Evolutionary conservation across 257 asterid genomes (phyloP).

Genomic region (Eustoma russellianum): DNA sequence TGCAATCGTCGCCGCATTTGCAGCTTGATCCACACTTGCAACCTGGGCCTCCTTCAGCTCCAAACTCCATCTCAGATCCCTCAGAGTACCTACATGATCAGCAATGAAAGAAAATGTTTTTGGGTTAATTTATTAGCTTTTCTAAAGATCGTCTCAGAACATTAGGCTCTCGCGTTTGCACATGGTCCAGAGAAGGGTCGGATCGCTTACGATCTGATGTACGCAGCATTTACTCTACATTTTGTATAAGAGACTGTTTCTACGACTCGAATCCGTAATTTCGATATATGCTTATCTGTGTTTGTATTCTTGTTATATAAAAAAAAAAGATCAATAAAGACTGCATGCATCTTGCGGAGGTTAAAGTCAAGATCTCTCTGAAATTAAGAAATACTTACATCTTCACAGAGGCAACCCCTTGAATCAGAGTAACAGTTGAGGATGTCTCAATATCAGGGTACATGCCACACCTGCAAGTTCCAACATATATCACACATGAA

Average conservation of each 20-base stretch:
- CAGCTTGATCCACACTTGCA: conserved; percentile 28
- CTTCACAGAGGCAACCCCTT: conserved; percentile 20
- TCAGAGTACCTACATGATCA: conserved; percentile 8
- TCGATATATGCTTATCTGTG: too few relatives aligned
- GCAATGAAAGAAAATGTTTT: too few relatives aligned
- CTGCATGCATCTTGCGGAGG: too few relatives aligned
- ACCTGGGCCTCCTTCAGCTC: conserved; percentile 24
- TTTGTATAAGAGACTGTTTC: too few relatives aligned
- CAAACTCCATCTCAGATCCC: conserved; percentile 16
- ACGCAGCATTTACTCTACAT: too few relatives aligned
- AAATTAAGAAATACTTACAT: conserved; percentile 7
- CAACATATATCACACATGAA: neutral
- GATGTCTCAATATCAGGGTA: conserved; percentile 21
- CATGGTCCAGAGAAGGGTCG: too few relatives aligned
- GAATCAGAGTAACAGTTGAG: conserved; percentile 9
- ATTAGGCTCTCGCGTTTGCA: neutral
- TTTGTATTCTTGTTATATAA: too few relatives aligned
- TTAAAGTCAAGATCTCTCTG: too few relatives aligned
- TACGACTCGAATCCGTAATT: too few relatives aligned
- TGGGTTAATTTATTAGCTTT: neutral
- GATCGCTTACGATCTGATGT: too few relatives aligned
- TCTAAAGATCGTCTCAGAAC: neutral
- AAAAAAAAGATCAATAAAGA: too few relatives aligned
- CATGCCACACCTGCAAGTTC: conserved; percentile 18
- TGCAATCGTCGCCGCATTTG: conserved; percentile 25